These are phyloP conservation scores for Didymella pinodella DNA, from an alignment of 2,329 filamentous ascomycete genomes.

Conservation along the genomic window DNA sequence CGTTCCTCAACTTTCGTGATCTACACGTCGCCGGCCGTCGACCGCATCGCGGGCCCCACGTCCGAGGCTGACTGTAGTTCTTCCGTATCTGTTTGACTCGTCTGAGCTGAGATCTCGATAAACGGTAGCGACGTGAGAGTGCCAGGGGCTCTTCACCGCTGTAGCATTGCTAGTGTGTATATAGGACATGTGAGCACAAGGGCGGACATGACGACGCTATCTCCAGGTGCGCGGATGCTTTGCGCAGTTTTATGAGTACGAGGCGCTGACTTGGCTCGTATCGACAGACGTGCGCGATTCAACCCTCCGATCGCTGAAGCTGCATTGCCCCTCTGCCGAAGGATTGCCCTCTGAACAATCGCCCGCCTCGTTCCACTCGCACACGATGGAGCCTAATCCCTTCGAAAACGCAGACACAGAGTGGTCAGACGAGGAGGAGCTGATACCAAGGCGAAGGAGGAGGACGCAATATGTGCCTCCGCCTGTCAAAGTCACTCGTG, in stretches of 20 bases:
- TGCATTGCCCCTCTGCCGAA: slow-evolving; percentile 50
- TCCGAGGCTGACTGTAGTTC: slow-evolving; percentile 14
- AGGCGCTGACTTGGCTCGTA: slow-evolving; percentile 34
- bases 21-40: slow-evolving; percentile 15
- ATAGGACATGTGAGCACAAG: slow-evolving; percentile 22
- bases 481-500: slow-evolving; percentile 34
- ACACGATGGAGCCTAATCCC: slow-evolving; percentile 35
- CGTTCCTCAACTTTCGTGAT: slow-evolving; percentile 5
- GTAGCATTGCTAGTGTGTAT: slow-evolving; percentile 12
- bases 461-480: slow-evolving; percentile 44
- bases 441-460: slow-evolving; percentile 43
- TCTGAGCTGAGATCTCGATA: slow-evolving; percentile 17
- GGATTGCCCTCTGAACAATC: slow-evolving; percentile 34
- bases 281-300: slow-evolving; percentile 48
- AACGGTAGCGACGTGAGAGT: slow-evolving; percentile 11
- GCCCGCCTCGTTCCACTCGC: slow-evolving; percentile 29
- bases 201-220: slow-evolving; percentile 38
- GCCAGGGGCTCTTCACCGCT: slow-evolving; percentile 19
- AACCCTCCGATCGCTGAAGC: slow-evolving; percentile 47
- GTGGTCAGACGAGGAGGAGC: slow-evolving; percentile 50
- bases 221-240: slow-evolving; percentile 31
- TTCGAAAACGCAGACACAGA: slow-evolving; percentile 46
- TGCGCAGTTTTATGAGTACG: slow-evolving; percentile 18
- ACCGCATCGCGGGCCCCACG: slow-evolving; percentile 20
- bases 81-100: slow-evolving; percentile 9